Evolutionary conservation across 2,329 filamentous ascomycete genomes (phyloP).

Genomic region (Penicillium sp.): DNA sequence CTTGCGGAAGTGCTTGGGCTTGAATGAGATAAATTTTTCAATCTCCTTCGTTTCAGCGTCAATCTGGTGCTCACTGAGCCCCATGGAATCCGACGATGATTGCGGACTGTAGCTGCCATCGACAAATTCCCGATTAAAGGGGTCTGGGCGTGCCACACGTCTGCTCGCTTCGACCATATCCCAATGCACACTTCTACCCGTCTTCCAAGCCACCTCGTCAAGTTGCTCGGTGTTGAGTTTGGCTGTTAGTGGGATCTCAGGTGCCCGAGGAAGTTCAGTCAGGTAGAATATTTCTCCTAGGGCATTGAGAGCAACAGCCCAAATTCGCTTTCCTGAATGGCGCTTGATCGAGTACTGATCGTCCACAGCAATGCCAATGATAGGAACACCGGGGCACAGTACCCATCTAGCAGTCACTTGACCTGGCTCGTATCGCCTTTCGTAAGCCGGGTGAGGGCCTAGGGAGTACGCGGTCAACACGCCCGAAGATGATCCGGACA

Average conservation of each 20-base stretch:
- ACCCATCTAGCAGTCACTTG: conserved; percentile 87
- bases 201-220: conserved; percentile 71
- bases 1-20: conserved; percentile 74
- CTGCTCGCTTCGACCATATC: conserved; percentile 74
- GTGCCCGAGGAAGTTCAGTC: conserved; percentile 62
- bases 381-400: conserved; percentile 86
- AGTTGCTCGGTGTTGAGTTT: conserved; percentile 51
- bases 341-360: conserved; percentile 74
- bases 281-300: conserved; percentile 89
- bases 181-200: conserved; percentile 78
- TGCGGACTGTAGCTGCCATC: conserved; percentile 77
- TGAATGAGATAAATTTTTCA: conserved; percentile 68
- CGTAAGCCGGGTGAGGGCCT: conserved; percentile 58
- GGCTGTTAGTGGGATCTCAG: conserved; percentile 44
- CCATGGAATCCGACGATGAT: conserved; percentile 71
- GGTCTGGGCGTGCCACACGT: conserved; percentile 68
- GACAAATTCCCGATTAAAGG: conserved; percentile 64
- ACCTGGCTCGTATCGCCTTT: conserved; percentile 64
- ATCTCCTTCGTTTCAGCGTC: conserved; percentile 76
- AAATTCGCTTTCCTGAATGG: conserved; percentile 68
- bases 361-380: conserved; percentile 78
- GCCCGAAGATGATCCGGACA: conserved; percentile 79
- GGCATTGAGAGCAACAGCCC: conserved; percentile 92
- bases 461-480: conserved; percentile 79
- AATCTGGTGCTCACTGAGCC: conserved; percentile 67